Evolutionary conservation across 805 yeast genomes (phyloP).

Genomic region (Saturnispora dispora): DNA sequence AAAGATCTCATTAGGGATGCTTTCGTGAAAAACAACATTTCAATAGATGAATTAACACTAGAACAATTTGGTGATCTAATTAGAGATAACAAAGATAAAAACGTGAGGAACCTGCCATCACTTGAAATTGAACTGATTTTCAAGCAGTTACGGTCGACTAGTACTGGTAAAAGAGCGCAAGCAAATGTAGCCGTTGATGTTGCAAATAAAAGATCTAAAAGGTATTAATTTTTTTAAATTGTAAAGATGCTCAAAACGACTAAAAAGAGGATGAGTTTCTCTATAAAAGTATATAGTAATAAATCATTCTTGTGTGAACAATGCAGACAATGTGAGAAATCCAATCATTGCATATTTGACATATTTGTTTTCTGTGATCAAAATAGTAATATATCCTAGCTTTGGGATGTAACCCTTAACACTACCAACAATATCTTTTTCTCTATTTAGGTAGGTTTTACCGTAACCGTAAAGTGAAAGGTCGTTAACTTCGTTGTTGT

Average conservation of each 20-base stretch:
- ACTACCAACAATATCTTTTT: conserved; percentile 74
- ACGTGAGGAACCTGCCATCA: background rate
- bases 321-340: conserved; percentile 58
- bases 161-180: background rate
- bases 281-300: background rate
- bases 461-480: conserved; percentile 71
- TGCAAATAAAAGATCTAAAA: background rate
- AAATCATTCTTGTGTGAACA: conserved; percentile 46
- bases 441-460: conserved; percentile 68
- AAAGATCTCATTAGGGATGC: conserved; percentile 50
- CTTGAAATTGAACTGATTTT: background rate
- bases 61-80: conserved; percentile 13
- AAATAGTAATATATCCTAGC: conserved; percentile 84
- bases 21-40: conserved; percentile 23
- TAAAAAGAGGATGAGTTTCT: background rate
- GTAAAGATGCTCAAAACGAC: background rate
- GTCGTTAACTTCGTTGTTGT: conserved; percentile 89
- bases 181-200: background rate
- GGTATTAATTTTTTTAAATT: background rate
- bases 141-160: background rate
- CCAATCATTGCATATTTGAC: conserved; percentile 75
- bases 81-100: conserved; percentile 5
- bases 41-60: conserved; percentile 4
- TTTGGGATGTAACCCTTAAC: conserved; percentile 90
- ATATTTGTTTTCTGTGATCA: conserved; percentile 80